Base-by-base conservation (phyloP, 495 filamentous ascomycete species). In the Ramalina peruviana region DNA sequence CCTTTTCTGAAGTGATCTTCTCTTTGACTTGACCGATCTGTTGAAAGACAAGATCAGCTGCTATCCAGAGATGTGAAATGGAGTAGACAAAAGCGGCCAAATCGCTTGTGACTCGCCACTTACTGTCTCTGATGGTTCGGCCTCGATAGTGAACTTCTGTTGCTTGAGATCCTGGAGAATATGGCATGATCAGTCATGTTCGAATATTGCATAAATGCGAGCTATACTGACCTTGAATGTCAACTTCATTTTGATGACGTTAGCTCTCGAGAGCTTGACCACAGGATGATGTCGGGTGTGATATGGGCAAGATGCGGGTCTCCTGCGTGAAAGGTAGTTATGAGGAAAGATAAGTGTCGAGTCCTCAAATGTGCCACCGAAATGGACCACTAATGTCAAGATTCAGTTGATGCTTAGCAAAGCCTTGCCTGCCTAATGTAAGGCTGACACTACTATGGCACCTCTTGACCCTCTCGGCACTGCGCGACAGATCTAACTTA, bases 141-240 rank as follows among this genome's bases (percentile, higher is more conserved):
- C 86, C 57, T 97, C 90, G 69, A 98, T 81, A 51, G 79, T 75
- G 66, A 98, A 98, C 75, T 95, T 96, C 62, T 95, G 86, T 64
- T 97, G 90, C 73, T 95, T 96, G 60, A 98, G 74, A 69, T 98
- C 92, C 88, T 93, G 55, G 30, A 16, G 0, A 26, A 26, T n/a
- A 46, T 36, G 16, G 1, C 26, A 1, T 17, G 3, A 30, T 53
- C 40, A 47, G 21, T n/a, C 38, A 37, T n/a, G 9, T 11, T 10
- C 6, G 10, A 11, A 19, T 23, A 16, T 27, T 3, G 53, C 9
- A 43, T 26, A 0, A 20, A 7, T 61, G 69, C 65, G 59, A 58
- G 58, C 40, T 48, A 40, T 40, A 30, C 61, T 42, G 68, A 82
- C 82, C 75, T 86, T 88, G 76, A 88, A 86, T 50, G 83, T 86